Evolutionary conservation across 2,329 filamentous ascomycete species (phyloP).

Genomic region (Metarhizium anisopliae): DNA sequence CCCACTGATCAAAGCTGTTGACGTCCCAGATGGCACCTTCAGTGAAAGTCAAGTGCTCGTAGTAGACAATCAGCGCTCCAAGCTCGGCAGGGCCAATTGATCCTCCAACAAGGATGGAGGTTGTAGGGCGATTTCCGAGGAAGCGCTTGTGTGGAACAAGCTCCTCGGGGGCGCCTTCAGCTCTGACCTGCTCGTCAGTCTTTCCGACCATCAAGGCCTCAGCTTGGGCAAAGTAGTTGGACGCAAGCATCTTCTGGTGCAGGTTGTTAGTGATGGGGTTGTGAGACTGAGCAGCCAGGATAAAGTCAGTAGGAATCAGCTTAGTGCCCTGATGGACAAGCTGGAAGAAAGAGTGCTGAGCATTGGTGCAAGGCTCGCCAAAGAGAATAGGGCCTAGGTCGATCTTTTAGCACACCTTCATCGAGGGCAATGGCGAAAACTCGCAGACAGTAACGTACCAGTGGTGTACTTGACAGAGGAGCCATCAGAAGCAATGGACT

Average conservation of each 20-base stretch:
- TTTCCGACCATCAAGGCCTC: conserved; percentile 90
- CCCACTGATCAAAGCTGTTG: conserved; percentile 99
- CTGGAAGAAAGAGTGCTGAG: conserved; percentile 99
- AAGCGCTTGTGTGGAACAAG: conserved; percentile 99
- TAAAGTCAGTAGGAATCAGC: conserved; percentile 97
- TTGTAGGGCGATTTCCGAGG: conserved; percentile 93
- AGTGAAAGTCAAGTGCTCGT: conserved; percentile 96
- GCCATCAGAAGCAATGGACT: conserved; percentile 84
- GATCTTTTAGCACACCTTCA: neutral
- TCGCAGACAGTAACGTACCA: conserved; percentile 28
- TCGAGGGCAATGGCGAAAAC: neutral
- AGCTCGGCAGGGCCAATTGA: conserved; percentile 91
- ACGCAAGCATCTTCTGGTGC: conserved; percentile 93
- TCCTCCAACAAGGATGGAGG: conserved; percentile 80
- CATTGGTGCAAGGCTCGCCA: conserved; percentile 96
- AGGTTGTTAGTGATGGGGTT: conserved; percentile 88
- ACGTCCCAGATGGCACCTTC: conserved; percentile 99
- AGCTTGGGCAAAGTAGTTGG: conserved; percentile 84
- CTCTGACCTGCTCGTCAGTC: conserved; percentile 68
- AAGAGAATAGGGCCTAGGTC: conserved; percentile 71
- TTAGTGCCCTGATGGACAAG: conserved; percentile 98
- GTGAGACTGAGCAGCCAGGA: conserved; percentile 91
- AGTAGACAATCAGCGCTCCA: conserved; percentile 94
- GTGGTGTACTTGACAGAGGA: conserved; percentile 96
- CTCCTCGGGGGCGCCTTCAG: conserved; percentile 62